phyloP scores from a whole-genome alignment of 495 filamentous ascomycete species.

The Penicillium parvum region DNA sequence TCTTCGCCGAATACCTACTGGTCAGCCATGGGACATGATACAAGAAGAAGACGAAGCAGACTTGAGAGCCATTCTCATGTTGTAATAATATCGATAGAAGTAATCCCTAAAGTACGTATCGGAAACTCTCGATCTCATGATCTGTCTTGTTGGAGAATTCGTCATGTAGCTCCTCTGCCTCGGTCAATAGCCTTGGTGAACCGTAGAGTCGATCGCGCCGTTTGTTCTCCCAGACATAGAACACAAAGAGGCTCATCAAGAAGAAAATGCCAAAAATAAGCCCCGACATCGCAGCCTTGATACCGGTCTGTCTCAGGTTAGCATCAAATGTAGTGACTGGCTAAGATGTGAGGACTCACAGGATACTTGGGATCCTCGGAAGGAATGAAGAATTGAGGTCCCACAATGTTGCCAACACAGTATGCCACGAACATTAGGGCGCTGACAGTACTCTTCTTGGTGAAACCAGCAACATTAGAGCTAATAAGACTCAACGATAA shows the following conservation, averaged over 20 bases:
- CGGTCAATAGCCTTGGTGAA: constrained; percentile 18
- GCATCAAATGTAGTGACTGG: neutral
- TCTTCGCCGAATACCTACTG: constrained; percentile 53
- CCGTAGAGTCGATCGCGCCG: constrained; percentile 24
- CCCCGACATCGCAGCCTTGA: constrained; percentile 28
- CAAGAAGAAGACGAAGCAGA: constrained; percentile 11
- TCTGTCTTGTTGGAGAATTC: constrained; percentile 32
- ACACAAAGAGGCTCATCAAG: constrained; percentile 20
- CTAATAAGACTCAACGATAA: constrained; percentile 51
- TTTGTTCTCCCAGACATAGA: constrained; percentile 24
- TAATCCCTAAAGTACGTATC: constrained; percentile 23
- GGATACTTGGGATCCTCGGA: constrained; percentile 32
- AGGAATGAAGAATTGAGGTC: constrained; percentile 34
- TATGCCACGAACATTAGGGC: constrained; percentile 36
- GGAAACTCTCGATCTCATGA: constrained; percentile 29
- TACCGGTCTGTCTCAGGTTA: constrained; percentile 19
- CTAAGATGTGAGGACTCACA: constrained; percentile 15
- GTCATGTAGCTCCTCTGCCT: constrained; percentile 22
- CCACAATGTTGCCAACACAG: constrained; percentile 37
- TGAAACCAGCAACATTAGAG: constrained; percentile 61
- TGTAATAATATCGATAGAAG: neutral
- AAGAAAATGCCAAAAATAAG: constrained; percentile 25
- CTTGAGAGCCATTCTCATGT: no score
- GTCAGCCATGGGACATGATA: constrained; percentile 50
- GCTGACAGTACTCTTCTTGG: constrained; percentile 53